phyloP scores from a whole-genome alignment of 345 rosid species.

The Heritiera littoralis region DNA sequence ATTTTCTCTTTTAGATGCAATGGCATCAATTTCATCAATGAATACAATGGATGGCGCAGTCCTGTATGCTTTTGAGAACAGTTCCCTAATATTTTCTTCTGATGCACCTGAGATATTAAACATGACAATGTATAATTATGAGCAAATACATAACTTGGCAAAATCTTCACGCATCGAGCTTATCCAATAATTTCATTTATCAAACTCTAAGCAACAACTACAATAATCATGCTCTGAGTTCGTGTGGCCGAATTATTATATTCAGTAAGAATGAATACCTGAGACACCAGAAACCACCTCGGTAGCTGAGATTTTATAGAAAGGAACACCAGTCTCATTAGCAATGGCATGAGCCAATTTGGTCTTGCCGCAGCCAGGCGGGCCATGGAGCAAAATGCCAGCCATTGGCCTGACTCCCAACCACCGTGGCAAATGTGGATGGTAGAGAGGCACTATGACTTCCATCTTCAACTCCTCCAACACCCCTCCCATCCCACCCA shows the following conservation, averaged over 20 bases:
- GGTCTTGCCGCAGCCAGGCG: conserved; percentile 88
- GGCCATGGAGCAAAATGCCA: conserved; percentile 83
- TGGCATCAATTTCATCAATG: conserved; percentile 95
- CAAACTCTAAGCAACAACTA: background rate
- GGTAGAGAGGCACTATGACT: conserved; percentile 70
- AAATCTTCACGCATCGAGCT: background rate
- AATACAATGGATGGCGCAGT: conserved; percentile 88
- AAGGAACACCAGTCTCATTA: conserved; percentile 77
- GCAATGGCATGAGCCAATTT: conserved; percentile 79
- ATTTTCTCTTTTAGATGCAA: conserved; percentile 89
- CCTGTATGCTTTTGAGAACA: conserved; percentile 74
- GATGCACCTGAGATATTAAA: conserved; percentile 62
- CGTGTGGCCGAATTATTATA: background rate
- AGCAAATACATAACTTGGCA: background rate
- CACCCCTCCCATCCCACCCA: conserved; percentile 72
- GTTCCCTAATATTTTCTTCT: conserved; percentile 84
- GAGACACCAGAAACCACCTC: conserved; percentile 89
- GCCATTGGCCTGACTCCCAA: conserved; percentile 70
- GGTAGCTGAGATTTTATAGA: conserved; percentile 82
- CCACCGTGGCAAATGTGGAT: conserved; percentile 58
- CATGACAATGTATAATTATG: background rate
- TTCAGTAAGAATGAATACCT: conserved; percentile 39
- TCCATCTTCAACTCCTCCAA: conserved; percentile 74
- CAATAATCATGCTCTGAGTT: background rate
- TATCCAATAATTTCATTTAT: background rate